Evolutionary conservation across 805 yeast species (phyloP), one percentile per base, ranked within the genome.

Genomic region (Nakazawaea siamensis): DNA sequence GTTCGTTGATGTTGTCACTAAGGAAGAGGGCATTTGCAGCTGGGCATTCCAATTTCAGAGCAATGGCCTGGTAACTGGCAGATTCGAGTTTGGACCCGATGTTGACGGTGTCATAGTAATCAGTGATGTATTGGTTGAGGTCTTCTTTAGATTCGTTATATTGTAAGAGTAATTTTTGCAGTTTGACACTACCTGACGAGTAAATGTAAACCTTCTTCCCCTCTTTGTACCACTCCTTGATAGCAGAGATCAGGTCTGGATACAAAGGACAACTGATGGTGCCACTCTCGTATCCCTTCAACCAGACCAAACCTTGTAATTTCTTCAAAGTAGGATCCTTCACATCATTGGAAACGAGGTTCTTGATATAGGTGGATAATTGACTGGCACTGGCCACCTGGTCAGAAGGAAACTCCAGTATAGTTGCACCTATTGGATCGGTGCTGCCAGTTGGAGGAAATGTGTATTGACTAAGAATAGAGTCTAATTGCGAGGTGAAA

Each of bases 171-270:
- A 88, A 59, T 47, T 78, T 80, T 48, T 88, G 97, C 1, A 97
- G 97, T 40, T 76, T 71, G 17, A 88, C 75, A 28, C 92, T 79
- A 1, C 97, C 97, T 18, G 94, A 82, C 0, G 96, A 86, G 57
- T 88, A 88, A 14, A 88, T 85, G 50, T 67, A 82, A 0, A 85
- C 59, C 2, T 59, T 58, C 11, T 44, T 36, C 21, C 43, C 44
- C 1, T 47, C 43, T 3, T 39, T 18, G 1, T 47, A 39, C 72
- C 77, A 70, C 3, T 47, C 37, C 33, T 62, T 44, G 34, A 87
- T 70, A 29, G 71, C 68, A 0, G 58, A 57, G 30, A 83, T 65
- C 1, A 92, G 88, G 54, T 88, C 97, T 0, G 45, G 49, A 49
- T 74, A 88, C 4, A 88, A 51, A 0, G 95, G 95, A 1, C 94